A percentile compares a stretch with the other conserved stretches of the same genome.
These are phyloP conservation scores for Triglochin maritima DNA, from an alignment of 106 monocot species.

Conservation along the genomic window DNA sequence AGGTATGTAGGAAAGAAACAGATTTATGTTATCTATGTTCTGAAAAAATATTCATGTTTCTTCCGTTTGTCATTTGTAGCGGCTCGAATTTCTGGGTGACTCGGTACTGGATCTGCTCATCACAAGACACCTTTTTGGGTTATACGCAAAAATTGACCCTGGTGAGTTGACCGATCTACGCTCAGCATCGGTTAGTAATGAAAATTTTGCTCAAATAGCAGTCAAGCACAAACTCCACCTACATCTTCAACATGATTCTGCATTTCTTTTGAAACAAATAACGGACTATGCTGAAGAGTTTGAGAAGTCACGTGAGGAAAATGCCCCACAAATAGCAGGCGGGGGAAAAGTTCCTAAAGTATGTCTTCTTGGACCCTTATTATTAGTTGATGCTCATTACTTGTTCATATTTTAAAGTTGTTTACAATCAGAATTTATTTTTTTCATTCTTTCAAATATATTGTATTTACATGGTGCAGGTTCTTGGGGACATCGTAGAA, in stretches of 20 bases:
- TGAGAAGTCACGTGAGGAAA: conserved; percentile 13
- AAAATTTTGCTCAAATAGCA: conserved; percentile 73
- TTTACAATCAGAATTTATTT: background rate
- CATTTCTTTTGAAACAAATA: conserved; percentile 54
- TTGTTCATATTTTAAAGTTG: too few relatives aligned
- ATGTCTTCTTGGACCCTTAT: background rate
- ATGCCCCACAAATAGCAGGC: conserved; percentile 9
- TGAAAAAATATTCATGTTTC: background rate
- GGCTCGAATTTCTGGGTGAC: conserved; percentile 90
- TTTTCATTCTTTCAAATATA: background rate
- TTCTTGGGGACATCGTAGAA: conserved; percentile 86
- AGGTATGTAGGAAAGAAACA: conserved; percentile 25
- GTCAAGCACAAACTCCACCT: conserved; percentile 62
- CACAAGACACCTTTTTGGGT: conserved; percentile 59
- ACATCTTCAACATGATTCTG: conserved; percentile 74
- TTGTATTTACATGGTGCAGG: conserved; percentile 24
- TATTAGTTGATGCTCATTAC: background rate
- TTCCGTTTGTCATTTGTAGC: conserved; percentile 11
- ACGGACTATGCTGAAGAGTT: conserved; percentile 37
- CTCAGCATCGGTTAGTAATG: conserved; percentile 84
- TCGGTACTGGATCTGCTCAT: conserved; percentile 70
- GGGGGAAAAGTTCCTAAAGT: conserved; percentile 59
- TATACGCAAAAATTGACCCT: conserved; percentile 55
- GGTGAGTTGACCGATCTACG: conserved; percentile 79
- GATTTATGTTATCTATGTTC: background rate